Percentiles rank a stretch among this genome's conserved stretches.
Evolutionary conservation across 257 asterid species (phyloP).

Genomic region (Parsonsia alboflavescens): DNA sequence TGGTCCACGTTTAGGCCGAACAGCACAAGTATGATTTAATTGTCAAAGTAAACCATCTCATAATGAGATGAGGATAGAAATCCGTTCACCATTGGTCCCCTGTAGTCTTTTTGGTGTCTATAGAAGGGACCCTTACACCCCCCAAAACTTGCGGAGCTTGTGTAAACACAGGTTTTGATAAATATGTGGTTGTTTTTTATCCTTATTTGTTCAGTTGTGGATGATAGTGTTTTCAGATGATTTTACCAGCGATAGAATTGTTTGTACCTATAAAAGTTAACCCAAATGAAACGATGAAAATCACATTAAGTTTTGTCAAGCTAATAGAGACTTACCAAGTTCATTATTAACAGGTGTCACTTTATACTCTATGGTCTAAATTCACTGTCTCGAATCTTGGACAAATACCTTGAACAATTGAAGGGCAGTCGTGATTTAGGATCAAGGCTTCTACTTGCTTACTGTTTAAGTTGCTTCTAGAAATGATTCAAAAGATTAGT

Average conservation of each 20-base stretch:
- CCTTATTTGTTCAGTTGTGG: not conserved
- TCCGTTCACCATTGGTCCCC: not conserved
- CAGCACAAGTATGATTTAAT: not conserved
- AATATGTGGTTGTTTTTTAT: not conserved
- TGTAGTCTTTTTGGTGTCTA: not conserved
- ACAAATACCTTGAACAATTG: not conserved
- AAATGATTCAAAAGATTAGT: not conserved
- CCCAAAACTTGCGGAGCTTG: not conserved
- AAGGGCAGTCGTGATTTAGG: not conserved
- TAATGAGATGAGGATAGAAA: not conserved
- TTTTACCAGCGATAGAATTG: not conserved
- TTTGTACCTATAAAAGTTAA: too few species aligned
- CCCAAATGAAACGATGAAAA: too few species aligned
- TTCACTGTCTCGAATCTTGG: not conserved
- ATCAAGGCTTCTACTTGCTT: not conserved
- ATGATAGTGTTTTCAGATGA: not conserved
- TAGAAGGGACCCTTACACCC: not conserved
- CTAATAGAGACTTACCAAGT: not conserved
- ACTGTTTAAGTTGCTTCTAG: not conserved
- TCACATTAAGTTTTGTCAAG: not conserved
- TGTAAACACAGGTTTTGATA: not conserved
- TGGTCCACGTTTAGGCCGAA: constrained; percentile 11
- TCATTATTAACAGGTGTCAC: not conserved
- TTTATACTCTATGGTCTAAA: not conserved
- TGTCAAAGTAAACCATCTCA: not conserved